Conservation (phyloP, 2,329 filamentous ascomycete genomes). For the Ophiostoma sp. region DNA sequence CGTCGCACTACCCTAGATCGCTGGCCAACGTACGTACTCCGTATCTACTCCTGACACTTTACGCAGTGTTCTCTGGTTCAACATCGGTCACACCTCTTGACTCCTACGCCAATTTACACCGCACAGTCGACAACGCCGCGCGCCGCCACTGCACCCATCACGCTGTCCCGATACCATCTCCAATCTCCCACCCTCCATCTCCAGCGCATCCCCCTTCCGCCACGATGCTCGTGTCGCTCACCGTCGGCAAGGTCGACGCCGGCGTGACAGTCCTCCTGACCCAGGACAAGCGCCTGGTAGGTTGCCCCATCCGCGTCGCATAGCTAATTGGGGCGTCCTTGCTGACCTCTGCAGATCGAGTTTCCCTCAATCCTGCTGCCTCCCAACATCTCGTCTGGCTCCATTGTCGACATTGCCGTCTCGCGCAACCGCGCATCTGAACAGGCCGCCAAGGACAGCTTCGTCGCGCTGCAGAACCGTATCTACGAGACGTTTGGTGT, state of each 20-base stretch:
- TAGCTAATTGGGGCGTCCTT: neutral
- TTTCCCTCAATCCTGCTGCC: constrained; percentile 97
- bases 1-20: constrained; percentile 5
- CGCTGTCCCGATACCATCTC: neutral
- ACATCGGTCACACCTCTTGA: no score
- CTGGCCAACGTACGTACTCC: constrained; percentile 9
- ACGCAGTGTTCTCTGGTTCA: no score
- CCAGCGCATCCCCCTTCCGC: neutral
- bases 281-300: constrained; percentile 90
- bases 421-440: constrained; percentile 79
- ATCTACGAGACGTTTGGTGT: constrained; percentile 85
- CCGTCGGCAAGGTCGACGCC: constrained; percentile 98
- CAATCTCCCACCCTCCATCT: neutral
- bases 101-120: no score
- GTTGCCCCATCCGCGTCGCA: constrained; percentile 31
- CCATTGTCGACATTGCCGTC: constrained; percentile 96
- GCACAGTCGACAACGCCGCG: no score
- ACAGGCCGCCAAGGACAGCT: constrained; percentile 64
- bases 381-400: constrained; percentile 88
- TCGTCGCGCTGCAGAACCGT: constrained; percentile 78
- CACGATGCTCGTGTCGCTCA: constrained; percentile 91
- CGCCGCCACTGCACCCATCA: no score
- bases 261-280: constrained; percentile 95
- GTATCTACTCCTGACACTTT: no score
- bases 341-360: constrained; percentile 67